Percentiles rank a stretch among this genome's conserved stretches.
These are phyloP conservation scores for Sporothrix humicola DNA, from an alignment of 2,329 filamentous ascomycete genomes.

Conservation along the genomic window DNA sequence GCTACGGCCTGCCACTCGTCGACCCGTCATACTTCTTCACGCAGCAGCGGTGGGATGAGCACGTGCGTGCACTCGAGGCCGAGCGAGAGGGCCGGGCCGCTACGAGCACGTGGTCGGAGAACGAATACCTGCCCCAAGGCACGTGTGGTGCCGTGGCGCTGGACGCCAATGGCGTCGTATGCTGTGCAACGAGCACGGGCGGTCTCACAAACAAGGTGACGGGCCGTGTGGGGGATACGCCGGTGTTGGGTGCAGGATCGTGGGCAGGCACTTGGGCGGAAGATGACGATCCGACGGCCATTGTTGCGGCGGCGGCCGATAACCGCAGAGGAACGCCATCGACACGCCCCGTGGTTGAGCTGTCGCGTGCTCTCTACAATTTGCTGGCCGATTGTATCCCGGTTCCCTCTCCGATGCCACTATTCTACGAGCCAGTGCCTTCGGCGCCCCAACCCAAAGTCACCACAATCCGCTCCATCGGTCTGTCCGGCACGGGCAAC, in stretches of 20 bases:
- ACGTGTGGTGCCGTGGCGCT: constrained; percentile 84
- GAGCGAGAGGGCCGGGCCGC: constrained; percentile 46
- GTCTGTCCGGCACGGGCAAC: constrained; percentile 81
- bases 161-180: constrained; percentile 75
- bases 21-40: constrained; percentile 79
- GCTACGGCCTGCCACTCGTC: constrained; percentile 74
- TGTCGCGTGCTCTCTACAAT: constrained; percentile 53
- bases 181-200: constrained; percentile 70
- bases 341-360: constrained; percentile 46
- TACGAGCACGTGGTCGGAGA: constrained; percentile 42
- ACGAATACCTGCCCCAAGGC: constrained; percentile 74
- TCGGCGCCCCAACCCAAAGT: background rate
- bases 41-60: constrained; percentile 72
- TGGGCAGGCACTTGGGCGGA: constrained; percentile 86
- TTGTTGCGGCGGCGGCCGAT: constrained; percentile 36
- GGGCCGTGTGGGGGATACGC: constrained; percentile 85
- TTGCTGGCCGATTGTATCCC: constrained; percentile 67
- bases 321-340: constrained; percentile 7
- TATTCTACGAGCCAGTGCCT: constrained; percentile 47
- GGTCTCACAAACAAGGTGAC: constrained; percentile 89
- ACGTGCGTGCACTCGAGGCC: constrained; percentile 58
- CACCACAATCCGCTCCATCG: constrained; percentile 54
- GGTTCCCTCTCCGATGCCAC: constrained; percentile 44
- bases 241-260: constrained; percentile 81
- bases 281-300: constrained; percentile 46